Base-by-base conservation (phyloP, 768 basidiomycete genomes). In the Boletus coccyginus region DNA sequence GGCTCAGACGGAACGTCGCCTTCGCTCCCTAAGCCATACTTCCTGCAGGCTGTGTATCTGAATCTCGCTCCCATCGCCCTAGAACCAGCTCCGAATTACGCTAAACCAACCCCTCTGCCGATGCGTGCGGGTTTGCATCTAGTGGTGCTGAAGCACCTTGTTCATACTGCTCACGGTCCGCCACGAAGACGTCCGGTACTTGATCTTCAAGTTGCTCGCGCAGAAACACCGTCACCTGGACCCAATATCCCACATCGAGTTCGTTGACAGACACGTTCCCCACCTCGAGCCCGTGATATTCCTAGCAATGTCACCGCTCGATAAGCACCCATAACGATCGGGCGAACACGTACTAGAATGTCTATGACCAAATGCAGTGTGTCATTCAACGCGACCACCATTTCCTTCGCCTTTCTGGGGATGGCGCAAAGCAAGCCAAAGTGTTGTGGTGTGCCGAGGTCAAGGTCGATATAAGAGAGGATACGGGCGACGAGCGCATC, bases 181-280 rank as follows among this genome's bases (percentile, higher is more conserved):
- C 32, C 11, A 50, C 51, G 7, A 14, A 31, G 21, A 43, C 29
- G 13, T 47, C 29, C 13, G 41, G 4, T 14, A 33, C 21, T 32
- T 38, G 21, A 19, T 48, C 52, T 14, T 4, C 17, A 12, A 1
- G 7, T 27, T 31, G 46, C 19, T 44, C 29, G 5, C 14, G 24
- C 33, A 38, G 29, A 17, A 44, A 8, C 24, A 67, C 17, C 0
- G 49, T 47, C 10, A 57, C 40, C 29, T 24, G 40, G 46, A 63
- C 40, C 56, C 60, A 62, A 45, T 65, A 62, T 29, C 66, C 66
- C 56, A 60, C 48, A n/a, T 68, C 58, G 33, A 66, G 31, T 11
- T 58, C 50, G 10, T 53, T 49, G 1, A 57, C 33, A 3, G 35
- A 47, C 24, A 58, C 14, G 3, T 14, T 24, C 4, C 17, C 12